Evolutionary conservation across 257 asterid genomes (phyloP).

Genomic region (Nicotiana paniculata): DNA sequence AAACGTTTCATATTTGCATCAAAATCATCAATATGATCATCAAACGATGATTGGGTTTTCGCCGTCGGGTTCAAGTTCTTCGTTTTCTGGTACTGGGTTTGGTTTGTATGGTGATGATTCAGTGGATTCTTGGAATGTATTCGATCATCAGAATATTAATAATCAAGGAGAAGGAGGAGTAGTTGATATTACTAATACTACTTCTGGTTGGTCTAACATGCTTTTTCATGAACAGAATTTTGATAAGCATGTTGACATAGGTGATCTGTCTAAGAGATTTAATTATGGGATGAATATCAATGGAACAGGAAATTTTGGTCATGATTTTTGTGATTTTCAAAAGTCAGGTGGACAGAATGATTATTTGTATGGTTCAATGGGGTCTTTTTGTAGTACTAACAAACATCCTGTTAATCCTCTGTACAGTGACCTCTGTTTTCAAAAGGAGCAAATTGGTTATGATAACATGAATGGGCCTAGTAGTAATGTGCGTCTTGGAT

Average conservation of each 20-base stretch:
- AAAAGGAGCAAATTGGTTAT: not conserved
- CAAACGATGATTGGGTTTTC: conserved; percentile 3
- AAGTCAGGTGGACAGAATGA: not conserved
- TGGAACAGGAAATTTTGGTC: conserved; percentile 5
- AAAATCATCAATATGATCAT: not conserved
- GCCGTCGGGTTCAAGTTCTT: conserved; percentile 12
- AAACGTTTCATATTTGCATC: conserved; percentile 6
- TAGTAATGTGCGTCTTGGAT: not conserved
- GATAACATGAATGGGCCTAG: conserved; percentile 7
- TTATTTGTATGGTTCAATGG: conserved; percentile 2
- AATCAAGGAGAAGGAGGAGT: not conserved
- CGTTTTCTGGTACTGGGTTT: conserved; percentile 11
- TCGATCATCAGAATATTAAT: conserved; percentile 11
- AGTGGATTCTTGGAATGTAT: conserved; percentile 7
- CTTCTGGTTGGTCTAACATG: conserved; percentile 6
- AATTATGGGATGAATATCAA: conserved; percentile 14
- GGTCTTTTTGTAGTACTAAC: not conserved
- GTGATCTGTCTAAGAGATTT: conserved; percentile 17
- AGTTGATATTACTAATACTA: conserved; percentile 1
- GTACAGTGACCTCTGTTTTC: not conserved
- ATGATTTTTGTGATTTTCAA: conserved; percentile 1
- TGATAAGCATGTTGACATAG: conserved; percentile 16
- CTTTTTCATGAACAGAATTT: conserved; percentile 1
- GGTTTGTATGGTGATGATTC: conserved; percentile 10
- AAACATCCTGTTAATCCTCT: not conserved